phyloP scores from a whole-genome alignment of 768 basidiomycete species.

The Podaxis sp. region DNA sequence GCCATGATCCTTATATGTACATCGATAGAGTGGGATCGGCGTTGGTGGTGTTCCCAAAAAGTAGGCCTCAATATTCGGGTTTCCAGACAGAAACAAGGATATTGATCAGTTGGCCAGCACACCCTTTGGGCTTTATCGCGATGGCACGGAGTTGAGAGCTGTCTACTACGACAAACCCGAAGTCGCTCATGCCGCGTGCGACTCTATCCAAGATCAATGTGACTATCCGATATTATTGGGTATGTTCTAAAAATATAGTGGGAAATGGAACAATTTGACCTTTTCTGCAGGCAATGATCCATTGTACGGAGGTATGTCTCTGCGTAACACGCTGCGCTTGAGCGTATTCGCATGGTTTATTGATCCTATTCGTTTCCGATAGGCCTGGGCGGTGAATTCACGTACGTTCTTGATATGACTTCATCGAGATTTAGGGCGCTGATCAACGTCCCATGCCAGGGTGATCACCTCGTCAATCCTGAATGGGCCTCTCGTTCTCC shows the following conservation, averaged over 20 bases:
- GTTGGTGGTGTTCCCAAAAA: conserved; percentile 66
- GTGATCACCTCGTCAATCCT: conserved; percentile 72
- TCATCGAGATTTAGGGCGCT: background rate
- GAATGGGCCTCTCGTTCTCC: conserved; percentile 73
- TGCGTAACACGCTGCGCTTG: background rate
- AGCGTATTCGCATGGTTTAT: background rate
- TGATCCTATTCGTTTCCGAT: background rate
- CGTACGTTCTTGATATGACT: conserved; percentile 42
- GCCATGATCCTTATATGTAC: background rate
- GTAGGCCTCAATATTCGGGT: conserved; percentile 32
- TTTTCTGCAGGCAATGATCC: conserved; percentile 64
- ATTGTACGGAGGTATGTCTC: conserved; percentile 63
- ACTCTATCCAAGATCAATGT: conserved; percentile 59
- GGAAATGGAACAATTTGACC: background rate
- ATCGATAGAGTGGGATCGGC: conserved; percentile 66
- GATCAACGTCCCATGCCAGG: conserved; percentile 31
- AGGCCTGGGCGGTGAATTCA: conserved; percentile 79
- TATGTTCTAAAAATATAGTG: conserved; percentile 23
- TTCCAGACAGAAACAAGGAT: background rate
- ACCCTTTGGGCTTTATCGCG: conserved; percentile 71
- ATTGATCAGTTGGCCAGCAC: conserved; percentile 42
- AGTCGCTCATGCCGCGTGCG: conserved; percentile 67
- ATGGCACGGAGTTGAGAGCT: conserved; percentile 73
- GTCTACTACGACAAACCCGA: conserved; percentile 70
- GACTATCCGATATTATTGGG: conserved; percentile 78